Percentiles rank a stretch among this genome's conserved stretches.
These are phyloP conservation scores for Escallonia herrerae DNA, from an alignment of 129 eudicot genomes.

Conservation along the genomic window DNA sequence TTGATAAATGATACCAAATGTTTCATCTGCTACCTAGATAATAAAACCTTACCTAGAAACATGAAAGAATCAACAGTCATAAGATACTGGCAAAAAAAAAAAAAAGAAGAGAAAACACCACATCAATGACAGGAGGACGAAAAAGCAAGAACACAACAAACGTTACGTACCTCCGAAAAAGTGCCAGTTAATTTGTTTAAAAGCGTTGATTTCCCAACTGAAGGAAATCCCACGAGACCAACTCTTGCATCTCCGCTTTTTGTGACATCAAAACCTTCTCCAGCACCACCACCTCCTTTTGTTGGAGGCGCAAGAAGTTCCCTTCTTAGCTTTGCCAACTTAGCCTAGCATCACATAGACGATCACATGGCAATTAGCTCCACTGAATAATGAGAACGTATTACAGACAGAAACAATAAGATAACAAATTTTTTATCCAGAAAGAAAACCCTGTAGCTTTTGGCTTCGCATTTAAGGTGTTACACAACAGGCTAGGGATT, in stretches of 20 bases:
- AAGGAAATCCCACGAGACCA: constrained; percentile 96
- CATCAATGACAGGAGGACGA: background rate
- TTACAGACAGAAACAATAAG: too few species aligned
- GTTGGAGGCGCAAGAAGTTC: constrained; percentile 84
- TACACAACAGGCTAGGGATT: too few species aligned
- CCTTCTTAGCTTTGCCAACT: constrained; percentile 91
- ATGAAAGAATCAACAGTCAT: background rate
- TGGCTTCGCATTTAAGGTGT: too few species aligned
- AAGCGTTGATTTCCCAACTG: constrained; percentile 97
- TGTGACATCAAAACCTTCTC: constrained; percentile 99
- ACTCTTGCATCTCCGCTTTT: constrained; percentile 99
- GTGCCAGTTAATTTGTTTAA: constrained; percentile 91
- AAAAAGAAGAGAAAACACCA: too few species aligned
- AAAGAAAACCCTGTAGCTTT: too few species aligned
- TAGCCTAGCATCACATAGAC: constrained; percentile 49
- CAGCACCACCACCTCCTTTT: constrained; percentile 98
- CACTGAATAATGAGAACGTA: background rate
- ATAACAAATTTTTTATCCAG: too few species aligned
- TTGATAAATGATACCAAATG: too few species aligned
- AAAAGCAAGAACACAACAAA: constrained; percentile 1
- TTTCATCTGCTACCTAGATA: too few species aligned
- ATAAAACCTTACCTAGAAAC: too few species aligned
- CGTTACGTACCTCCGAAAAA: constrained; percentile 74
- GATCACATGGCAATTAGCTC: constrained; percentile 9
- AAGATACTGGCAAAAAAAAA: background rate